Conservation (phyloP, 805 yeast genomes). For the Ogataea neopini region DNA sequence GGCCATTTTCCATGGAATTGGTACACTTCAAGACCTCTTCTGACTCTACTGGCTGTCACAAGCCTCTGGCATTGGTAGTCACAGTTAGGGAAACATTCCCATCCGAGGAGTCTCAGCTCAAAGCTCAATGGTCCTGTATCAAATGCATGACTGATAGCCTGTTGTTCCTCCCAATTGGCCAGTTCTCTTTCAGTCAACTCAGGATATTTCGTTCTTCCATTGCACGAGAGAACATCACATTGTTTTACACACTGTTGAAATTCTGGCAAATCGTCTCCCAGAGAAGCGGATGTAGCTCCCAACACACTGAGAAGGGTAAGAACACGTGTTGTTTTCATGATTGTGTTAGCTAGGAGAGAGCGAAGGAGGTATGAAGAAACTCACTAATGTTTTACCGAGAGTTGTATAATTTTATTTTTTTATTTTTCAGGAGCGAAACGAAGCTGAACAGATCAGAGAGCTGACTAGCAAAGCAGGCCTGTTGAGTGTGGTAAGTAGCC, state of each 20-base stretch:
- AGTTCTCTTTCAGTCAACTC: slow-evolving; percentile 27
- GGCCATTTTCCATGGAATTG: slow-evolving; percentile 99
- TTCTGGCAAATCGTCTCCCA: slow-evolving; percentile 61
- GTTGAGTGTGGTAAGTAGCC: too few relatives aligned
- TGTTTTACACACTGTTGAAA: slow-evolving; percentile 56
- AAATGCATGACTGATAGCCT: slow-evolving; percentile 41
- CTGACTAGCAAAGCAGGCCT: too few relatives aligned
- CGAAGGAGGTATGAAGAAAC: too few relatives aligned
- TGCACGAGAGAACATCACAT: slow-evolving; percentile 43
- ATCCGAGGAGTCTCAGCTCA: slow-evolving; percentile 49
- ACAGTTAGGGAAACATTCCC: slow-evolving; percentile 82
- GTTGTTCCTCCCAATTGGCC: slow-evolving; percentile 28
- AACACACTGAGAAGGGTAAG: background rate
- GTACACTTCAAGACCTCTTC: slow-evolving; percentile 50
- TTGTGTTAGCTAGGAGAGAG: background rate
- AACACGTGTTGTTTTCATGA: background rate
- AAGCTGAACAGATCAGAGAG: too few relatives aligned
- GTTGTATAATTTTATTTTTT: too few relatives aligned
- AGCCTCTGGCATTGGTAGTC: slow-evolving; percentile 90
- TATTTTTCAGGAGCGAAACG: too few relatives aligned
- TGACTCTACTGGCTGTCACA: slow-evolving; percentile 57
- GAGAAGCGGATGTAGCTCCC: slow-evolving; percentile 37
- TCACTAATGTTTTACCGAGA: too few relatives aligned
- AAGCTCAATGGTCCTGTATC: slow-evolving; percentile 41
- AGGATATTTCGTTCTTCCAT: slow-evolving; percentile 24